Conservation (phyloP, 2,329 filamentous ascomycete species). For the Harringtonia aguacate region DNA sequence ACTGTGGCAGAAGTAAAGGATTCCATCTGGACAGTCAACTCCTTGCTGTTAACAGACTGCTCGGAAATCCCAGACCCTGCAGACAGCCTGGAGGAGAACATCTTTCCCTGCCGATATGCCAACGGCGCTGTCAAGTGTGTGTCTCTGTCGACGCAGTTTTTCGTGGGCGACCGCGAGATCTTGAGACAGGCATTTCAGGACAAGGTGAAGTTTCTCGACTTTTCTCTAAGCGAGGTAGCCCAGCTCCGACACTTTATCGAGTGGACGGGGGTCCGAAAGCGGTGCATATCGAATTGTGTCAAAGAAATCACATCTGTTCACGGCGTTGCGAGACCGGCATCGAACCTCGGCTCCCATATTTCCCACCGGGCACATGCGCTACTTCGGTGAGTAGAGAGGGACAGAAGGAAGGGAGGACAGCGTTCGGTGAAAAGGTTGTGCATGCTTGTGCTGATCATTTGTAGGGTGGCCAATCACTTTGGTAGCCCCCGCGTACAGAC, state of each 20-base stretch:
- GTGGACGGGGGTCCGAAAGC: slow-evolving; percentile 20
- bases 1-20: slow-evolving; percentile 17
- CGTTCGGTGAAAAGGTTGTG: too few relatives aligned
- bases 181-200: slow-evolving; percentile 17
- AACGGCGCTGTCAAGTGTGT: slow-evolving; percentile 3
- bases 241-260: slow-evolving; percentile 19
- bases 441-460: not conserved
- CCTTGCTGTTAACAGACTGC: slow-evolving; percentile 14
- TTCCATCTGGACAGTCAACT: slow-evolving; percentile 21
- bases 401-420: too few relatives aligned
- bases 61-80: not conserved
- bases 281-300: slow-evolving; percentile 22
- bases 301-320: slow-evolving; percentile 23
- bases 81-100: slow-evolving; percentile 2
- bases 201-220: slow-evolving; percentile 23
- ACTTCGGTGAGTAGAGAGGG: slow-evolving; percentile 14
- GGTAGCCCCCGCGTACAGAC: slow-evolving; percentile 13
- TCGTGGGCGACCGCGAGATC: slow-evolving; percentile 21
- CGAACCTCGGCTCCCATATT: slow-evolving; percentile 16
- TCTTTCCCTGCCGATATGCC: slow-evolving; percentile 14
- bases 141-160: slow-evolving; percentile 16
- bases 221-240: slow-evolving; percentile 21
- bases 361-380: slow-evolving; percentile 19
- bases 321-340: slow-evolving; percentile 2
- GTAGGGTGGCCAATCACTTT: slow-evolving; percentile 16